Conservation (phyloP, 2,329 filamentous ascomycete genomes). For the Colletotrichum eremochloae region DNA sequence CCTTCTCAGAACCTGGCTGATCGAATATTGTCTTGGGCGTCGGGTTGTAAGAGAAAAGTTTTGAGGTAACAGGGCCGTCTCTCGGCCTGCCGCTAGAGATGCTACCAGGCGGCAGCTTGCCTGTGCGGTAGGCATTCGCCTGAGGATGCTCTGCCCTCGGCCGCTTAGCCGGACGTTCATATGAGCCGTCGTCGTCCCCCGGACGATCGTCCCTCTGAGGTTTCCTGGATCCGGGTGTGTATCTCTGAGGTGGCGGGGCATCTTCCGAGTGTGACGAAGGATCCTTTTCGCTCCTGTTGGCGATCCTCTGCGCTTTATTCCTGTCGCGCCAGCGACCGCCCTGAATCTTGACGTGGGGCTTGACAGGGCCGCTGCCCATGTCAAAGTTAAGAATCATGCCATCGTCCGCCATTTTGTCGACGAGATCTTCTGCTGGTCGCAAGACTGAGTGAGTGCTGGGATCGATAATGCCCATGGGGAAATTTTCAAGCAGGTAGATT, state of each 20-base stretch:
- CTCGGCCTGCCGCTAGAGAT: constrained; percentile 46
- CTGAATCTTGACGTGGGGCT: constrained; percentile 77
- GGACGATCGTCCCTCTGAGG: constrained; percentile 43
- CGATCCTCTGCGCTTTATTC: constrained; percentile 79
- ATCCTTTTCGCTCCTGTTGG: constrained; percentile 51
- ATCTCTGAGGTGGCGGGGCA: constrained; percentile 33
- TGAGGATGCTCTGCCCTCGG: constrained; percentile 54
- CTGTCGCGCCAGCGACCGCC: constrained; percentile 96
- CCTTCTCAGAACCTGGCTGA: constrained; percentile 58
- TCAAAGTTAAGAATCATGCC: constrained; percentile 95
- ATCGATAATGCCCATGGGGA: constrained; percentile 10
- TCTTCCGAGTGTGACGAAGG: constrained; percentile 46
- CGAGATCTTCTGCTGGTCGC: constrained; percentile 10
- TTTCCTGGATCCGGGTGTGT: constrained; percentile 35
- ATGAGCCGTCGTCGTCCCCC: constrained; percentile 48
- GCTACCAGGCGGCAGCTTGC: constrained; percentile 54
- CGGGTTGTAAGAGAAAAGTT: constrained; percentile 93
- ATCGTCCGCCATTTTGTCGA: constrained; percentile 84
- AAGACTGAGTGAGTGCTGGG: constrained; percentile 10
- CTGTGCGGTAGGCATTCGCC: constrained; percentile 51
- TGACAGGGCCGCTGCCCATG: constrained; percentile 75
- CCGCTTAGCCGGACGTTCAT: constrained; percentile 59
- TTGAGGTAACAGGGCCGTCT: constrained; percentile 80
- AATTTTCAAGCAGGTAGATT: constrained; percentile 33
- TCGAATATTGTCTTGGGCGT: constrained; percentile 73